phyloP scores from a whole-genome alignment of 2,329 filamentous ascomycete genomes.

The Delphinella strobiligena region DNA sequence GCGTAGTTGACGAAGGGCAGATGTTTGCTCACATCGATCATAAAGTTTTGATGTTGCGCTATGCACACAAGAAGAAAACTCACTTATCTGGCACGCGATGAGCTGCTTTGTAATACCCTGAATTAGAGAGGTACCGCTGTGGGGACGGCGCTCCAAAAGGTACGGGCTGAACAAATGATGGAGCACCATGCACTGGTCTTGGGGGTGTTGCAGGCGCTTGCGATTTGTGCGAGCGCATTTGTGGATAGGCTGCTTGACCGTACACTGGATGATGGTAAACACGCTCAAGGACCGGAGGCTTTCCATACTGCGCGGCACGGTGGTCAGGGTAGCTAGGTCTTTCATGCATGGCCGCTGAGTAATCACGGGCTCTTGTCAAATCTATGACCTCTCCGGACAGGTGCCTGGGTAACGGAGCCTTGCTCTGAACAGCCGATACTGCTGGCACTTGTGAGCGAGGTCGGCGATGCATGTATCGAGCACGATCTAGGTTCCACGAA shows the following conservation, averaged over 20 bases:
- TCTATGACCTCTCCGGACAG: background rate
- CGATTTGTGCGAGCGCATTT: slow-evolving; percentile 5
- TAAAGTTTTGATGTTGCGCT: too few relatives aligned
- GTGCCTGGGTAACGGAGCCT: background rate
- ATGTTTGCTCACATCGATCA: too few relatives aligned
- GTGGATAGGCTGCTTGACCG: slow-evolving; percentile 7
- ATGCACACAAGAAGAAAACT: too few relatives aligned
- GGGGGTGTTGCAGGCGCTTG: background rate
- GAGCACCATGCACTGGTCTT: slow-evolving; percentile 20
- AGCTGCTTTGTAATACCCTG: too few relatives aligned
- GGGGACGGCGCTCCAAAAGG: slow-evolving; percentile 7
- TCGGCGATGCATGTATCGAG: background rate
- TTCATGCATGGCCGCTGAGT: slow-evolving; percentile 1
- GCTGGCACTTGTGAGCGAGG: background rate
- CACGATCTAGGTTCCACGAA: too few relatives aligned
- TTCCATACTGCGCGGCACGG: background rate
- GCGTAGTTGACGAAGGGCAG: too few relatives aligned
- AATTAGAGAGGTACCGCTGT: slow-evolving; percentile 5
- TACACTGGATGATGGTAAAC: slow-evolving; percentile 4
- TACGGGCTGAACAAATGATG: slow-evolving; percentile 20
- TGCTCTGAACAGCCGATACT: background rate
- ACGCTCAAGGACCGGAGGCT: background rate
- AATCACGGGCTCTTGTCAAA: background rate
- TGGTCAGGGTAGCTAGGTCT: slow-evolving; percentile 1
- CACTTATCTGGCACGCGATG: background rate